A percentile compares a stretch with the other conserved stretches of the same genome.
These are phyloP conservation scores for Saccharomycopsis sp. DNA, from an alignment of 805 yeast species.

Conservation along the genomic window DNA sequence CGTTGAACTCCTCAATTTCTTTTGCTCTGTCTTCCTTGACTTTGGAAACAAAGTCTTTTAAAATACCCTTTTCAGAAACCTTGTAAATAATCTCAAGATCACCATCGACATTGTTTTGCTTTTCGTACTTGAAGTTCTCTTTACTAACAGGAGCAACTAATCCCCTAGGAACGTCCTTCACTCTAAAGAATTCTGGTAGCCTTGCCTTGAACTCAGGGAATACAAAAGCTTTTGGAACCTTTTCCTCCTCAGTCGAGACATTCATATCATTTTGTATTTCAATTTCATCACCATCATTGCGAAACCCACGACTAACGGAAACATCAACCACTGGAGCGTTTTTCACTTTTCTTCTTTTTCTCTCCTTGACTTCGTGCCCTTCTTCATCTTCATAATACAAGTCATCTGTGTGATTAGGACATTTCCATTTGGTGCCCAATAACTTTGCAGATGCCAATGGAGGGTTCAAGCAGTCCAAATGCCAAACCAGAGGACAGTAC, in stretches of 20 bases:
- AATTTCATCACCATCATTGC: conserved; percentile 45
- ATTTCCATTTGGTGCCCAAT: conserved; percentile 77
- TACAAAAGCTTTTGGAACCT: conserved; percentile 16
- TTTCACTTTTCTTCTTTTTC: conserved; percentile 39
- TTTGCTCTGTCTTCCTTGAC: conserved; percentile 31
- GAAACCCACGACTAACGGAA: conserved; percentile 39
- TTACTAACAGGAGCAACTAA: conserved; percentile 10
- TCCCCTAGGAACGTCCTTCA: conserved; percentile 1
- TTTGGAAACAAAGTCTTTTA: conserved; percentile 58
- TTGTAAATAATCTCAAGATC: conserved; percentile 45
- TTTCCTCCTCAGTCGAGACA: conserved; percentile 27
- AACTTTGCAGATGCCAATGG: conserved; percentile 68
- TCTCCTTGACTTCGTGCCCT: conserved; percentile 14
- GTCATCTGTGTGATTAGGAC: conserved; percentile 73
- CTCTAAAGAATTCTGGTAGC: conserved; percentile 2
- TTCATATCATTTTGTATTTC: conserved; percentile 40
- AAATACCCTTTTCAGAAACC: conserved; percentile 57
- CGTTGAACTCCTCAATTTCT: conserved; percentile 28
- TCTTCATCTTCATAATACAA: conserved; percentile 30
- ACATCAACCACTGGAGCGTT: conserved; percentile 49
- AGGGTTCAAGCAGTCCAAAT: conserved; percentile 73
- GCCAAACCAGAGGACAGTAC: conserved; percentile 78
- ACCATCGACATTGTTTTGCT: conserved; percentile 22
- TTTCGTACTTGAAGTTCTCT: conserved; percentile 8
- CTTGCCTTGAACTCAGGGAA: neutral